phyloP scores from a whole-genome alignment of 169 alveolate species.

The Eimeria nieschulzi region DNA sequence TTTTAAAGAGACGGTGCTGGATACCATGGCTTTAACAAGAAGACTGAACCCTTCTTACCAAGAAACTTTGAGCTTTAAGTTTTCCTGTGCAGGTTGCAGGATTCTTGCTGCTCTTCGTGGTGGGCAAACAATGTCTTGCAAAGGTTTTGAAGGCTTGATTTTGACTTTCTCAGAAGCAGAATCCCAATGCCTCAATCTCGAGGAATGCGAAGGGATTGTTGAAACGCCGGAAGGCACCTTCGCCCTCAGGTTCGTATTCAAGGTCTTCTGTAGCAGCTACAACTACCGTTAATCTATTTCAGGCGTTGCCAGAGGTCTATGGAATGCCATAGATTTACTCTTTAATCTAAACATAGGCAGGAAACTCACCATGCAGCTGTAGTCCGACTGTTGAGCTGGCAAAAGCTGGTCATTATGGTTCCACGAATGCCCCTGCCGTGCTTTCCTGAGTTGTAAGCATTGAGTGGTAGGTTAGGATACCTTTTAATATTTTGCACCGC shows the following conservation, averaged over 20 bases:
- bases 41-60: neutral
- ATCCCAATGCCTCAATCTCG: slow-evolving; percentile 3
- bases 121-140: slow-evolving; percentile 38
- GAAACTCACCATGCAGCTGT: no score
- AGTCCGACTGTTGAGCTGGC: no score
- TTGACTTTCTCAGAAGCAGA: slow-evolving; percentile 1
- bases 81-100: slow-evolving; percentile 17
- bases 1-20: neutral
- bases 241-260: slow-evolving; percentile 13
- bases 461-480: no score
- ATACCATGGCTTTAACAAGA: neutral
- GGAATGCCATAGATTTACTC: no score
- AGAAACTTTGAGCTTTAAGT: neutral
- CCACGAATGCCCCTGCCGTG: no score
- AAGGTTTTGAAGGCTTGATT: slow-evolving; percentile 36
- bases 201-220: slow-evolving; percentile 49
- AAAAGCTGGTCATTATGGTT: no score
- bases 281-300: no score
- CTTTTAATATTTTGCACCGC: no score
- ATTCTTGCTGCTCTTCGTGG: slow-evolving; percentile 48
- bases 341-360: no score
- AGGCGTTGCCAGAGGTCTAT: no score
- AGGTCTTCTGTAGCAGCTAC: neutral
- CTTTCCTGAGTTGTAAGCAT: no score
- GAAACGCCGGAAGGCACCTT: slow-evolving; percentile 47